These are phyloP conservation scores for Alloteropsis semialata DNA, from an alignment of 176 grass and related monocot genomes.

Conservation along the genomic window DNA sequence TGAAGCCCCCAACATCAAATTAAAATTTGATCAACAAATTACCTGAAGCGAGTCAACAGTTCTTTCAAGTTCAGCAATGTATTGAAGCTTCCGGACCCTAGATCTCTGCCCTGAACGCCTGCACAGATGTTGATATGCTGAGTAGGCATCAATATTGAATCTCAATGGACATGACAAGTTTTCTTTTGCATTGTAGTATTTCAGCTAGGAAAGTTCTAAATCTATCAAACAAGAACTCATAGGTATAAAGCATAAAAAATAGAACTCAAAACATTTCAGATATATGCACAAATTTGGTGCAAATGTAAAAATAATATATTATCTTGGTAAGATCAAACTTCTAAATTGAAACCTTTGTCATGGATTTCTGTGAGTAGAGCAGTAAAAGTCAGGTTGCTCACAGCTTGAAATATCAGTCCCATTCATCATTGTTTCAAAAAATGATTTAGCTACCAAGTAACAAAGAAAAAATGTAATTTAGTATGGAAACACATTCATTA, in stretches of 20 bases:
- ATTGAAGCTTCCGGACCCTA: constrained; percentile 94
- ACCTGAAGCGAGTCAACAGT: constrained; percentile 90
- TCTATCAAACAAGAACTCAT: constrained; percentile 2
- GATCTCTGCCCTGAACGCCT: constrained; percentile 98
- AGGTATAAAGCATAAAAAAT: constrained; percentile 2
- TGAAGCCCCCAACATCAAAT: constrained; percentile 17
- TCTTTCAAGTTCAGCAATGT: constrained; percentile 96
- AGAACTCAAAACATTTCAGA: background rate
- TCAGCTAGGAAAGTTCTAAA: constrained; percentile 2
- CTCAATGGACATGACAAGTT: background rate
- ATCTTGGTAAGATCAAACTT: background rate
- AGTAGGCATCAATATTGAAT: background rate
- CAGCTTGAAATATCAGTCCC: background rate
- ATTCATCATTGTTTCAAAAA: background rate
- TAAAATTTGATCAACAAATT: constrained; percentile 21
- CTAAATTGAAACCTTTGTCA: background rate
- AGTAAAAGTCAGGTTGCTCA: background rate
- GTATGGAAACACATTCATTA: background rate
- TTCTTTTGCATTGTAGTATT: background rate
- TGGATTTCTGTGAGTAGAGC: background rate
- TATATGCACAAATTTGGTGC: background rate
- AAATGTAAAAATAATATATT: background rate
- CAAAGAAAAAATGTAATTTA: background rate
- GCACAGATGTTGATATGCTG: constrained; percentile 29
- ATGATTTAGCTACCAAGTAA: background rate